Evolutionary conservation across 2,329 filamentous ascomycete genomes (phyloP).

Genomic region (Pseudogymnoascus sp.): DNA sequence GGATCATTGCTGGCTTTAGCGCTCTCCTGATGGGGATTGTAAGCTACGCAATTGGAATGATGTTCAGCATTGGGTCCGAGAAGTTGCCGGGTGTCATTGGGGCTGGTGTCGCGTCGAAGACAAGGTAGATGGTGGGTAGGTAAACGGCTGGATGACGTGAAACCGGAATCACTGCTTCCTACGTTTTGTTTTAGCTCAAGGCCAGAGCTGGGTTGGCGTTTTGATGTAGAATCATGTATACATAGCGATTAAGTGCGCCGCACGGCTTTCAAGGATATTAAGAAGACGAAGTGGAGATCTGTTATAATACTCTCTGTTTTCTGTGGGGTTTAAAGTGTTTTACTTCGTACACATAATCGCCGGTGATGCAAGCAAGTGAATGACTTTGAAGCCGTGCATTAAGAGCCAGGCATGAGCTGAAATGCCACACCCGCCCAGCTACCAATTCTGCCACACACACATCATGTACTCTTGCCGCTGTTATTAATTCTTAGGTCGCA

Average conservation of each 20-base stretch:
- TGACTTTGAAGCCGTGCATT: neutral
- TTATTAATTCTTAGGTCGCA: neutral
- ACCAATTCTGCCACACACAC: neutral
- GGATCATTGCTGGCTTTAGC: constrained; percentile 71
- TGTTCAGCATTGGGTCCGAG: constrained; percentile 79
- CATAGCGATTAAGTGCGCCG: constrained; percentile 6
- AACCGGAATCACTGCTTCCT: constrained; percentile 1
- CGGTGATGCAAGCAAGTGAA: neutral
- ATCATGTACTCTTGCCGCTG: neutral
- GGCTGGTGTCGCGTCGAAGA: constrained; percentile 77
- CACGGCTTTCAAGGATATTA: constrained; percentile 1
- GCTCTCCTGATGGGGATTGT: constrained; percentile 63
- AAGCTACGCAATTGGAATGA: constrained; percentile 63
- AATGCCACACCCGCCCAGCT: neutral
- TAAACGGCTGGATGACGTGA: constrained; percentile 4
- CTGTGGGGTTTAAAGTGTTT: neutral
- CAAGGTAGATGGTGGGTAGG: constrained; percentile 19
- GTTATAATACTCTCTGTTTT: neutral
- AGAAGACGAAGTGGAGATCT: neutral
- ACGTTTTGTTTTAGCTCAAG: constrained; percentile 6
- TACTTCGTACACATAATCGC: neutral
- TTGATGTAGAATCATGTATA: constrained; percentile 10
- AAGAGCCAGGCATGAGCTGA: neutral
- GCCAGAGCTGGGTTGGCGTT: constrained; percentile 8
- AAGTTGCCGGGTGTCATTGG: constrained; percentile 89